Percentiles rank a stretch among this genome's conserved stretches.
Conservation (phyloP, 805 yeast species). For the Debaryomyces hansenii region DNA sequence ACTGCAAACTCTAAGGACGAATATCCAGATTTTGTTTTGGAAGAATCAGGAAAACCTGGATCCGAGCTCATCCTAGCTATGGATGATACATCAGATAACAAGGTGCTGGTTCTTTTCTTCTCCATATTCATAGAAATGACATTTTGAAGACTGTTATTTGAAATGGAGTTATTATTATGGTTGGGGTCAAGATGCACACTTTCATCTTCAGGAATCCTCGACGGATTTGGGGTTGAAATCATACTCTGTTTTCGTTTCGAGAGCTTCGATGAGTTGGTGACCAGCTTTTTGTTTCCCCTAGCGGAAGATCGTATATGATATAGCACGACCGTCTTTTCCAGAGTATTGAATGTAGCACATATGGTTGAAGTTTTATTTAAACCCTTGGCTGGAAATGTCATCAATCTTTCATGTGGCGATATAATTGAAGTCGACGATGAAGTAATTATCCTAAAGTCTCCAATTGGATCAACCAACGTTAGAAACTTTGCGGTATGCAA, state of each 20-base stretch:
- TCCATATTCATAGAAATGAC: slow-evolving; percentile 38
- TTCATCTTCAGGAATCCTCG: slow-evolving; percentile 45
- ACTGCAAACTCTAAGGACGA: slow-evolving; percentile 28
- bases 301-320: slow-evolving; percentile 53
- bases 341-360: slow-evolving; percentile 56
- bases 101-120: slow-evolving; percentile 43
- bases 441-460: slow-evolving; percentile 69
- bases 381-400: slow-evolving; percentile 51
- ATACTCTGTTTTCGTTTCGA: slow-evolving; percentile 27
- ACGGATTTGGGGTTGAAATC: slow-evolving; percentile 42
- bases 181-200: slow-evolving; percentile 7
- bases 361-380: slow-evolving; percentile 35
- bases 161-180: slow-evolving; percentile 3
- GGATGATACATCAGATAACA: slow-evolving; percentile 42
- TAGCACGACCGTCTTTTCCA: slow-evolving; percentile 45
- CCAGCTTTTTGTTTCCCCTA: slow-evolving; percentile 14
- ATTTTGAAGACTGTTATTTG: slow-evolving; percentile 16
- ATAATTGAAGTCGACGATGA: slow-evolving; percentile 71
- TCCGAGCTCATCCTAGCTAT: slow-evolving; percentile 47
- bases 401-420: slow-evolving; percentile 54
- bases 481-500: slow-evolving; percentile 46
- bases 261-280: slow-evolving; percentile 12
- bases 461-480: slow-evolving; percentile 71
- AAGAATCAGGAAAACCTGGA: slow-evolving; percentile 24
- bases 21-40: slow-evolving; percentile 15